Evolutionary conservation across 495 filamentous ascomycete species (phyloP).

Genomic region (Lichenothelia convexa): DNA sequence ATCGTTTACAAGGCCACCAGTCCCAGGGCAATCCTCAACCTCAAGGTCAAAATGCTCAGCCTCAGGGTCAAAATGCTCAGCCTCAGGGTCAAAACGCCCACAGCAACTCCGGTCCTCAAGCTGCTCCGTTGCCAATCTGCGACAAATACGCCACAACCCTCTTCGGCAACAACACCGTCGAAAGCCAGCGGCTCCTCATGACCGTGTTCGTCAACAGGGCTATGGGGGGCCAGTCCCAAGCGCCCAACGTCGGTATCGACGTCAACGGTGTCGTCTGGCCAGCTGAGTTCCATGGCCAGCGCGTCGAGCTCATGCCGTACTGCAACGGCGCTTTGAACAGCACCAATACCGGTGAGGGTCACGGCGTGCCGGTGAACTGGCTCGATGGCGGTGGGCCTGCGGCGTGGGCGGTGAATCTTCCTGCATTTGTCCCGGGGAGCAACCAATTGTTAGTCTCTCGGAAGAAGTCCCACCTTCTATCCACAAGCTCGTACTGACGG

Average conservation of each 20-base stretch:
- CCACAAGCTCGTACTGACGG: constrained; percentile 1
- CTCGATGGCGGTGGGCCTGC: constrained; percentile 35
- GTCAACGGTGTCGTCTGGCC: constrained; percentile 30
- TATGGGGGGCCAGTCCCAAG: constrained; percentile 36
- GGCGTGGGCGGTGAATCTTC: constrained; percentile 30
- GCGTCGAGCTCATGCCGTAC: constrained; percentile 33
- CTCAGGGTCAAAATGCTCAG: no score
- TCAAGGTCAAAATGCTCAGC: no score
- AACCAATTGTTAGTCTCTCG: constrained; percentile 30
- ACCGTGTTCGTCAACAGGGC: constrained; percentile 37
- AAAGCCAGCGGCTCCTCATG: constrained; percentile 31
- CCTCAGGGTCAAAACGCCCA: no score
- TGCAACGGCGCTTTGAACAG: constrained; percentile 32
- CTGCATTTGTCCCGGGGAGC: constrained; percentile 24
- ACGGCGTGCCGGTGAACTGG: constrained; percentile 23
- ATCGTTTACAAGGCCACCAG: no score
- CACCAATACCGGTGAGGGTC: constrained; percentile 21
- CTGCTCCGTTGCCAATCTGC: no score
- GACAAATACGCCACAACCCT: constrained; percentile 36
- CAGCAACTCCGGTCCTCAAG: no score
- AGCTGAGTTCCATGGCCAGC: constrained; percentile 23
- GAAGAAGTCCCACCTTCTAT: neutral
- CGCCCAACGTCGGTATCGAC: constrained; percentile 28
- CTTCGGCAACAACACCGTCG: constrained; percentile 32
- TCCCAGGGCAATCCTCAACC: no score